phyloP scores from a whole-genome alignment of 441 rosid species.

The Theobroma grandiflorum region DNA sequence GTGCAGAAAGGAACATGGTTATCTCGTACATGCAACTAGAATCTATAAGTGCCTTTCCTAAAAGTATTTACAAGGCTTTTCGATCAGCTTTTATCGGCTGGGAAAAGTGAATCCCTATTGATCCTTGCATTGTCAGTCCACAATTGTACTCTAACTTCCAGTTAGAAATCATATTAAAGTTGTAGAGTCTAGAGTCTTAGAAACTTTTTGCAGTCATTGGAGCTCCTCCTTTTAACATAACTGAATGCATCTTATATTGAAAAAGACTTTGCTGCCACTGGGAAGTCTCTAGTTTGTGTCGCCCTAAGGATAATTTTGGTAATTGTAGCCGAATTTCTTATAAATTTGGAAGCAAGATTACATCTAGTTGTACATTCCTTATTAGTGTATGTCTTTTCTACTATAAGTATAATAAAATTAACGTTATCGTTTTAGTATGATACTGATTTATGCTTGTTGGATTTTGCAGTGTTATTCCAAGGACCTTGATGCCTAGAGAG shows the following conservation, averaged over 20 bases:
- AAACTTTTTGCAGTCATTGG: slow-evolving; percentile 1
- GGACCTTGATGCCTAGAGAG: slow-evolving; percentile 67
- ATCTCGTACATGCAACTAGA: neutral
- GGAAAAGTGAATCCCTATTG: slow-evolving; percentile 31
- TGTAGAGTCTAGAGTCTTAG: neutral
- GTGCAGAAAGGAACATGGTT: slow-evolving; percentile 16
- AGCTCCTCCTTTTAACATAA: neutral
- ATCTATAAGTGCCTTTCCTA: slow-evolving; percentile 19
- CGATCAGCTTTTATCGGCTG: slow-evolving; percentile 27
- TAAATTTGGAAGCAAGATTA: neutral
- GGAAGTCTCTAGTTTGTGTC: no score
- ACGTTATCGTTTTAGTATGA: neutral
- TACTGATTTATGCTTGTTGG: slow-evolving; percentile 24
- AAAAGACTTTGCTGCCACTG: slow-evolving; percentile 9
- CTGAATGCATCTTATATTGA: neutral
- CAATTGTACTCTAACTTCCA: slow-evolving; percentile 34
- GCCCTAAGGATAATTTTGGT: neutral
- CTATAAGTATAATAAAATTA: neutral
- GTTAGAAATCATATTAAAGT: slow-evolving; percentile 10
- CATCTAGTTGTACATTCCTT: neutral
- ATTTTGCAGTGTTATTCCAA: slow-evolving; percentile 68
- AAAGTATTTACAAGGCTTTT: neutral
- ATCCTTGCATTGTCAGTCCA: slow-evolving; percentile 39
- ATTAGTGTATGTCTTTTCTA: neutral
- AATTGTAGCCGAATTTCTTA: neutral